Conservation (phyloP, 192 early-diverging fungal species). For the Ramicandelaber brevisporus region DNA sequence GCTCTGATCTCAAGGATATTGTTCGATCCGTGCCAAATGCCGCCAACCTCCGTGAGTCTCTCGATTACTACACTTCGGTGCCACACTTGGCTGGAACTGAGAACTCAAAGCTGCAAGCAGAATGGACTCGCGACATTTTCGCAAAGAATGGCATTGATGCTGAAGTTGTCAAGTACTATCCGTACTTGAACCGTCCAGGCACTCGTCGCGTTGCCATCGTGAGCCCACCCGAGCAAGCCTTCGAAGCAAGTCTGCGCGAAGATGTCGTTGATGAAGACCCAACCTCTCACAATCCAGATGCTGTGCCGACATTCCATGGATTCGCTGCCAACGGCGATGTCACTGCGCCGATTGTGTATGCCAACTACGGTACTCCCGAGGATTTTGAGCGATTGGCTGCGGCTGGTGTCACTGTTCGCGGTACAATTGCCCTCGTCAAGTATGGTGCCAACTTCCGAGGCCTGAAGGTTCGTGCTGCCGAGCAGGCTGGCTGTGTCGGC, state of each 20-base stretch:
- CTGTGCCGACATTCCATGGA: slow-evolving; percentile 29
- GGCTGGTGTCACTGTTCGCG: slow-evolving; percentile 13
- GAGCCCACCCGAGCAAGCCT: slow-evolving; percentile 11
- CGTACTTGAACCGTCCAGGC: slow-evolving; percentile 22
- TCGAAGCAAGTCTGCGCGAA: slow-evolving; percentile 25
- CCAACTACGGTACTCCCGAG: slow-evolving; percentile 25
- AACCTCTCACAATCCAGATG: slow-evolving; percentile 23
- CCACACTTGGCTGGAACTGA: slow-evolving; percentile 27
- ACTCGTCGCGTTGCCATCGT: slow-evolving; percentile 18
- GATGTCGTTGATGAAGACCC: slow-evolving; percentile 27
- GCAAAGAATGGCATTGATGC: slow-evolving; percentile 18
- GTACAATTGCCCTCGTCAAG: slow-evolving; percentile 24
- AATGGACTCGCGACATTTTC: slow-evolving; percentile 21
- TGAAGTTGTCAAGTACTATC: slow-evolving; percentile 26
- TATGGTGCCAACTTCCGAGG: slow-evolving; percentile 21
- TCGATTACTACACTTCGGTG: slow-evolving; percentile 23
- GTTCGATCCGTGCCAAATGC: slow-evolving; percentile 15
- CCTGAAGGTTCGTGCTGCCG: slow-evolving; percentile 23
- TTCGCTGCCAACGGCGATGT: slow-evolving; percentile 27
- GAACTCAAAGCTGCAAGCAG: slow-evolving; percentile 12
- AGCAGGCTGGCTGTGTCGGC: slow-evolving; percentile 21
- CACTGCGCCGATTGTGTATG: slow-evolving; percentile 30
- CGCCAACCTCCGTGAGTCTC: slow-evolving; percentile 10
- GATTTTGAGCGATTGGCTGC: slow-evolving; percentile 20
- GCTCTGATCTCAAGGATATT: slow-evolving; percentile 9